Evolutionary conservation across 208 protist genomes (phyloP).

Genomic region (Crithidia expoeki): DNA sequence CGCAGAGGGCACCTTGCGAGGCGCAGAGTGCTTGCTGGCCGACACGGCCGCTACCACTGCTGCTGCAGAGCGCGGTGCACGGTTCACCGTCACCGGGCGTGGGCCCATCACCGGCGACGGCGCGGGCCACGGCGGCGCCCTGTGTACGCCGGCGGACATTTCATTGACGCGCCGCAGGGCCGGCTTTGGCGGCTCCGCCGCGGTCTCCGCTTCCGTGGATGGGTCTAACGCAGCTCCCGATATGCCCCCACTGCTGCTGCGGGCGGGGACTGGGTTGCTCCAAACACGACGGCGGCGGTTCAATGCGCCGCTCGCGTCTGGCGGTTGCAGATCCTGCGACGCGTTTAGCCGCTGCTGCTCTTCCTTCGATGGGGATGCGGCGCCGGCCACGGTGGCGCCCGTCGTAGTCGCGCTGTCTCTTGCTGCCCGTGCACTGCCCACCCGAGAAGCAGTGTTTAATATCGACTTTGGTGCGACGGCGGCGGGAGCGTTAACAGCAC

Average conservation of each 20-base stretch:
- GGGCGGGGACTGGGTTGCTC: constrained; percentile 5
- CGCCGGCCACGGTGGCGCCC: too few species aligned
- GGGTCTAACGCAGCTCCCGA: constrained; percentile 8
- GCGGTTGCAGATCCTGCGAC: background rate
- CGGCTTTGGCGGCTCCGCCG: constrained; percentile 4
- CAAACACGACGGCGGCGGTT: constrained; percentile 14
- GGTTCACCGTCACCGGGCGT: background rate
- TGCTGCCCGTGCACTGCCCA: background rate
- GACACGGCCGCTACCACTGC: background rate
- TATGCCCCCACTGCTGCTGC: constrained; percentile 12
- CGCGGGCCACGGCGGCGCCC: background rate
- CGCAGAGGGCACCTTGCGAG: background rate
- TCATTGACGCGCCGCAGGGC: background rate
- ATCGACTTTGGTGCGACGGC: background rate
- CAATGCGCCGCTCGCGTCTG: background rate
- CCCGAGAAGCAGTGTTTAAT: background rate
- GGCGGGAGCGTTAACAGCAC: background rate
- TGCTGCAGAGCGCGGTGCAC: background rate
- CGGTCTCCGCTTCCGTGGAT: background rate
- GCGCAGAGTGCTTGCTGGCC: background rate
- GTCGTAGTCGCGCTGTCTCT: background rate
- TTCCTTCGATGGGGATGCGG: background rate
- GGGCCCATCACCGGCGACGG: constrained; percentile 5
- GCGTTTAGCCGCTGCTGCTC: background rate
- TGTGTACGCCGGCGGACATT: background rate